Conservation (phyloP, 768 basidiomycete species). For the Lactarius pseudohatsudake region DNA sequence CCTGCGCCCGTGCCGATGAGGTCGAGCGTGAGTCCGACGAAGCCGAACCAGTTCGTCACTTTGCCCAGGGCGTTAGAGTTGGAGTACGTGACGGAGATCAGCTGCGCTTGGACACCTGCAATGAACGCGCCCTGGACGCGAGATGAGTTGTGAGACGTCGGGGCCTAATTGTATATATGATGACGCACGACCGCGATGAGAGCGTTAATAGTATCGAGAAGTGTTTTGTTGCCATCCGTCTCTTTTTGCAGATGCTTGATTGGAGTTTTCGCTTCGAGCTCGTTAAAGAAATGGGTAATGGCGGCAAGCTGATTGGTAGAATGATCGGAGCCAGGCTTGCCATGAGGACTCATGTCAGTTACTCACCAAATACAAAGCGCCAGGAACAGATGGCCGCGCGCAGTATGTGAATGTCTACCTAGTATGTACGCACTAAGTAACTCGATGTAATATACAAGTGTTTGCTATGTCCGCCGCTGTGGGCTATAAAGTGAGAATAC, state of each 20-base stretch:
- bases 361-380: neutral
- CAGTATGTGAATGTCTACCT: neutral
- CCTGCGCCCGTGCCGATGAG: slow-evolving; percentile 25
- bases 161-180: neutral
- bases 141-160: neutral
- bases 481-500: slow-evolving; percentile 22
- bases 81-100: slow-evolving; percentile 11
- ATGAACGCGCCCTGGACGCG: slow-evolving; percentile 26
- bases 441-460: slow-evolving; percentile 25
- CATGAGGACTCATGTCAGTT: slow-evolving; percentile 4
- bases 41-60: slow-evolving; percentile 25
- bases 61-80: neutral
- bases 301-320: slow-evolving; percentile 17
- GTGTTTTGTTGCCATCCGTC: slow-evolving; percentile 17
- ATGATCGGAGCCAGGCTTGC: neutral
- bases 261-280: slow-evolving; percentile 15
- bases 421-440: slow-evolving; percentile 8
- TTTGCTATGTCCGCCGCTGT: slow-evolving; percentile 10
- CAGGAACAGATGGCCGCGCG: neutral
- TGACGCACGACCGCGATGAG: slow-evolving; percentile 21
- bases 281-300: slow-evolving; percentile 16
- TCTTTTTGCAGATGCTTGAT: slow-evolving; percentile 10
- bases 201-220: slow-evolving; percentile 27
- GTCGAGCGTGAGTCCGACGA: slow-evolving; percentile 29
- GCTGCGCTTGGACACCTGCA: slow-evolving; percentile 27